These are phyloP conservation scores for Neonectria hederae DNA, from an alignment of 2,329 filamentous ascomycete genomes.

Conservation along the genomic window DNA sequence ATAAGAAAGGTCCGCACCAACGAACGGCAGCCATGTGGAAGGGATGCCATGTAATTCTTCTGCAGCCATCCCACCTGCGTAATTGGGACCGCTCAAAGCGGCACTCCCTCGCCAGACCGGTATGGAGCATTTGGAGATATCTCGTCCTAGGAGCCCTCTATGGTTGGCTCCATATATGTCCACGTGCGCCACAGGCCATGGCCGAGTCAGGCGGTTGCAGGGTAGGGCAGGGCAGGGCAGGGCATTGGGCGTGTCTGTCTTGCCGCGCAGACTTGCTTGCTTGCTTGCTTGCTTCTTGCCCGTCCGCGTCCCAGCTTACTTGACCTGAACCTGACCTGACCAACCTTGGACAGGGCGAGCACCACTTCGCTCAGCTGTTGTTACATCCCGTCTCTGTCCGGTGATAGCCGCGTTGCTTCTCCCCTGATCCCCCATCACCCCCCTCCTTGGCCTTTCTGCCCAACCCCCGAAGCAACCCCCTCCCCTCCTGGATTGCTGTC, in stretches of 20 bases:
- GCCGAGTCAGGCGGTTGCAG: conserved; percentile 6
- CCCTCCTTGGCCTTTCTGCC: neutral
- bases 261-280: too few relatives aligned
- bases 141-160: neutral
- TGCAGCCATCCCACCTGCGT: conserved; percentile 18
- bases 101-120: conserved; percentile 28
- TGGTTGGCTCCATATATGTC: conserved; percentile 24
- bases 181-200: conserved; percentile 18
- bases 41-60: neutral
- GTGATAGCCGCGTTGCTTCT: conserved; percentile 4
- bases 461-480: neutral
- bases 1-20: conserved; percentile 10
- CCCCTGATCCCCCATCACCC: conserved; percentile 1
- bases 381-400: conserved; percentile 1
- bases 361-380: neutral
- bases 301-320: neutral
- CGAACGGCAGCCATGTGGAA: conserved; percentile 24
- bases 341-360: neutral
- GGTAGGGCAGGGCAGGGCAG: neutral
- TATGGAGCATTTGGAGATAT: conserved; percentile 22
- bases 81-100: conserved; percentile 3
- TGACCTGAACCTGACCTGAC: too few relatives aligned
- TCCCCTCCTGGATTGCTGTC: conserved; percentile 2
- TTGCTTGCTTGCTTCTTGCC: too few relatives aligned
- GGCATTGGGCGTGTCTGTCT: too few relatives aligned